Percentiles rank a stretch among this genome's conserved stretches.
phyloP scores from a whole-genome alignment of 257 asterid species.

The Ocimum tenuiflorum region DNA sequence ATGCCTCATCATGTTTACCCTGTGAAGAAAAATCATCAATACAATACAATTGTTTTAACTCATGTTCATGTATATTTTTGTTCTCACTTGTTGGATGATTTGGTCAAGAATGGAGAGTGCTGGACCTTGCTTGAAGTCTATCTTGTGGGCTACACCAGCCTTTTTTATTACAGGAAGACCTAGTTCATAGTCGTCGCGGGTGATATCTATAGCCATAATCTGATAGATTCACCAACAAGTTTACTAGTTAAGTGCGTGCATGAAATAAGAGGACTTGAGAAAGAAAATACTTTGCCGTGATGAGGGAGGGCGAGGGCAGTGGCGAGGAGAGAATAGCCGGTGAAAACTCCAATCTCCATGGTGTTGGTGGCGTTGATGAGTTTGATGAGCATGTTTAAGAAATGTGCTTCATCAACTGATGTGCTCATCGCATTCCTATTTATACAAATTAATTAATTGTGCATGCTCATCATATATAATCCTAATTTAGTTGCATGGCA shows the following conservation, averaged over 20 bases:
- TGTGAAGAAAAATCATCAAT: too few relatives aligned
- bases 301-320: conserved; percentile 54
- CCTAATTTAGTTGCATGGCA: too few relatives aligned
- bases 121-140: background rate
- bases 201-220: conserved; percentile 10
- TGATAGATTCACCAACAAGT: conserved; percentile 27
- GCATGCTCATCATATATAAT: too few relatives aligned
- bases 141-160: background rate
- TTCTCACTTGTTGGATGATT: conserved; percentile 14
- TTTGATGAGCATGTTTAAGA: conserved; percentile 41
- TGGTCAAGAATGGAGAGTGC: background rate
- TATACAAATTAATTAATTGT: too few relatives aligned
- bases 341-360: conserved; percentile 50
- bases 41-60: too few relatives aligned
- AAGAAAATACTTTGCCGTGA: conserved; percentile 36
- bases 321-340: conserved; percentile 46
- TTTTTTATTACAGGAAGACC: background rate
- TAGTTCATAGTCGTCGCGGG: background rate
- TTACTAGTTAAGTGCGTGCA: background rate
- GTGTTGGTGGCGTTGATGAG: conserved; percentile 51
- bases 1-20: conserved; percentile 41
- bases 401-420: conserved; percentile 49
- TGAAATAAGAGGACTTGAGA: background rate
- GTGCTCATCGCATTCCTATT: conserved; percentile 47
- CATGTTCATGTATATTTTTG: too few relatives aligned